Percentiles rank a stretch among this genome's conserved stretches.
These are phyloP conservation scores for Eimeria tenella DNA, from an alignment of 169 alveolate genomes.

Conservation along the genomic window DNA sequence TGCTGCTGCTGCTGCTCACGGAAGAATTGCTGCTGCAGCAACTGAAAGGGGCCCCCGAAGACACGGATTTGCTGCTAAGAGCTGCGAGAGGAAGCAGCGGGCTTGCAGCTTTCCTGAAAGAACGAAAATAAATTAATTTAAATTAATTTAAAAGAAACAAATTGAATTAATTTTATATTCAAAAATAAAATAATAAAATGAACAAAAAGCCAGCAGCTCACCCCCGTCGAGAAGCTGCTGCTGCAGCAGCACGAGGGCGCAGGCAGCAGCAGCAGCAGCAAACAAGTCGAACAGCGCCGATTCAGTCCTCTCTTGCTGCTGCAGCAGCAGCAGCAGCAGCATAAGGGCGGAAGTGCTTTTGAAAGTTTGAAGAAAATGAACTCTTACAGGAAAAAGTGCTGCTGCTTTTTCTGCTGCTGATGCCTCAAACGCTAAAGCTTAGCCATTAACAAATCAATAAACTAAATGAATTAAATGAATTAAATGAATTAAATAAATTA, in stretches of 20 bases:
- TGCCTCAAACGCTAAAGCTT: too few species aligned
- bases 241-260: neutral
- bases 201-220: neutral
- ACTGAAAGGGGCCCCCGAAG: neutral
- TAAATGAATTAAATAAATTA: too few species aligned
- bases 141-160: too few species aligned
- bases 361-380: neutral
- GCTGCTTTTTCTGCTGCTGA: too few species aligned
- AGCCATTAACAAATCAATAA: too few species aligned
- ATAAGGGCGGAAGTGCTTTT: neutral
- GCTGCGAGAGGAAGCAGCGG: neutral
- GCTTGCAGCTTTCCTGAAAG: neutral
- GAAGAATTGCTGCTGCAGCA: neutral
- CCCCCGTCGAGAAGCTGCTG: slow-evolving; percentile 13
- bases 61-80: neutral
- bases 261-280: slow-evolving; percentile 14
- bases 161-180: too few species aligned
- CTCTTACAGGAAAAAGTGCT: neutral
- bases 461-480: too few species aligned
- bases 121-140: too few species aligned
- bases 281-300: neutral
- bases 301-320: neutral
- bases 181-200: neutral
- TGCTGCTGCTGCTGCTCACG: neutral
- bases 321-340: slow-evolving; percentile 11